Conservation (phyloP, 495 filamentous ascomycete genomes). For the Stereocaulon alpinum region DNA sequence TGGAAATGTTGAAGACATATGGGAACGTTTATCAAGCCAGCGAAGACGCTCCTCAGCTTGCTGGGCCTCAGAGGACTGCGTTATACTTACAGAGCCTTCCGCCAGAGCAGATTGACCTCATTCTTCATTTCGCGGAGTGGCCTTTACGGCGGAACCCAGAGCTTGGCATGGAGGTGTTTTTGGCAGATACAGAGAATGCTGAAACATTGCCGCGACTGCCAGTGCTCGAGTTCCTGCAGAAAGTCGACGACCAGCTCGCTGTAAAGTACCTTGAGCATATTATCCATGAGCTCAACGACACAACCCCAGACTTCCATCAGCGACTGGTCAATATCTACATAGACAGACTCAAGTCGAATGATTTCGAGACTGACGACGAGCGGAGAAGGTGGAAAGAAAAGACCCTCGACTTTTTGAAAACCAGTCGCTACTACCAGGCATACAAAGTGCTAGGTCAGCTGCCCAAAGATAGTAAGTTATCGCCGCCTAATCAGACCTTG, state of each 20-base stretch:
- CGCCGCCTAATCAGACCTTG: neutral
- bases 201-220: slow-evolving; percentile 71
- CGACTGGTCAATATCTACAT: slow-evolving; percentile 68
- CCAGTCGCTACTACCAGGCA: slow-evolving; percentile 69
- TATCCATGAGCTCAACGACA: slow-evolving; percentile 75
- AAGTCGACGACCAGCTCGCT: slow-evolving; percentile 58
- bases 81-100: slow-evolving; percentile 84
- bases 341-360: slow-evolving; percentile 42
- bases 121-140: slow-evolving; percentile 87
- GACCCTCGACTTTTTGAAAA: slow-evolving; percentile 63
- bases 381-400: slow-evolving; percentile 49
- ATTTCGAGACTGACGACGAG: slow-evolving; percentile 37
- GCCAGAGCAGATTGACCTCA: slow-evolving; percentile 78
- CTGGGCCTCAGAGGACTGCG: slow-evolving; percentile 74
- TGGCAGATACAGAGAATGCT: slow-evolving; percentile 89
- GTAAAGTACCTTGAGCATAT: slow-evolving; percentile 85
- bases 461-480: slow-evolving; percentile 62
- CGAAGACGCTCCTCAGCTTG: slow-evolving; percentile 54
- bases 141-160: slow-evolving; percentile 60
- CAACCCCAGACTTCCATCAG: slow-evolving; percentile 79
- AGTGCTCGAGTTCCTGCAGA: slow-evolving; percentile 63
- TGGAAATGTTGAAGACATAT: slow-evolving; percentile 74
- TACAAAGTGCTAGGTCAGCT: slow-evolving; percentile 64
- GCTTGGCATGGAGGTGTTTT: slow-evolving; percentile 89
- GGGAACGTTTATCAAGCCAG: slow-evolving; percentile 60